These are phyloP conservation scores for Anisodus acutangulus DNA, from an alignment of 257 asterid species.

Conservation along the genomic window DNA sequence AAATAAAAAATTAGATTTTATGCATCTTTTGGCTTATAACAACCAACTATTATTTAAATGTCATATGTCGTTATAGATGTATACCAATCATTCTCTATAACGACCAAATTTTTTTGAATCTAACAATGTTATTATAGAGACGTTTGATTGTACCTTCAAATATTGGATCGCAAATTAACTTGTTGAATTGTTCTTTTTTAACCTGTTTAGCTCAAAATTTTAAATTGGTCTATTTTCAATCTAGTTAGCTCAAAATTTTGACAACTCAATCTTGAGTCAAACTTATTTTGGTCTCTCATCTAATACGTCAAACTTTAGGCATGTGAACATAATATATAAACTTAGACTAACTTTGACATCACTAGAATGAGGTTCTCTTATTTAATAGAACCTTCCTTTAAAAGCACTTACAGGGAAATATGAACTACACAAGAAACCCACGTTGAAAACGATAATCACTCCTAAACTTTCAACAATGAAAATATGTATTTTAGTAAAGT, in stretches of 20 bases:
- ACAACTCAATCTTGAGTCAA: background rate
- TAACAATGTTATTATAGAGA: no score
- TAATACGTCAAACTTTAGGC: background rate
- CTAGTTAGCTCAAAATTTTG: background rate
- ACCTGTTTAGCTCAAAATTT: background rate
- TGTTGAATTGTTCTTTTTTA: background rate
- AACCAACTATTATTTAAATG: no score
- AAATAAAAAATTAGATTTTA: no score
- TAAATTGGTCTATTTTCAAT: no score
- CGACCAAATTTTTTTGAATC: no score
- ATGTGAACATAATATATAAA: background rate
- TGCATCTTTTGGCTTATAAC: no score
- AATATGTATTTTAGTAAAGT: background rate
- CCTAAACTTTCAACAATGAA: background rate
- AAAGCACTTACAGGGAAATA: background rate
- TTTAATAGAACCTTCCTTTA: background rate
- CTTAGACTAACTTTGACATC: background rate
- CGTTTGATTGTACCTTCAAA: background rate
- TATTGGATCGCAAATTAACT: background rate
- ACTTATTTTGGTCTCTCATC: background rate
- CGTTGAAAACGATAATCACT: background rate
- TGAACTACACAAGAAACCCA: background rate
- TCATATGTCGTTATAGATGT: no score
- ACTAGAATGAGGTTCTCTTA: background rate
- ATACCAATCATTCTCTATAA: no score